phyloP scores from a whole-genome alignment of 2,329 filamentous ascomycete genomes.

The Fusarium illudens region DNA sequence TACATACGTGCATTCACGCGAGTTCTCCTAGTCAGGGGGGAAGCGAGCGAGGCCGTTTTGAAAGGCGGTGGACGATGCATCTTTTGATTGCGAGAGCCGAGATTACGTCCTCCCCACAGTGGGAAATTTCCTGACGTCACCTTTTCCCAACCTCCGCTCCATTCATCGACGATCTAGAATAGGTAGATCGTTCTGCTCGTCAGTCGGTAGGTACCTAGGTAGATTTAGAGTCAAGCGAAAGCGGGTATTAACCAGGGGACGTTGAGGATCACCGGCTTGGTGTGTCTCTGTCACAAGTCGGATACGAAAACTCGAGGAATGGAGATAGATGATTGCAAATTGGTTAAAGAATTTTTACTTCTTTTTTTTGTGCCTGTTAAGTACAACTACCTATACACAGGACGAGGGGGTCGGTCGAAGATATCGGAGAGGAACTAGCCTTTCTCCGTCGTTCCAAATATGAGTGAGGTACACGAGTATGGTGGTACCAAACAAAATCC shows the following conservation, averaged over 20 bases:
- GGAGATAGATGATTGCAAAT: constrained; percentile 19
- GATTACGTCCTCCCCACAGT: constrained; percentile 36
- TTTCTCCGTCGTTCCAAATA: constrained; percentile 35
- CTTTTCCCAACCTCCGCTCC: constrained; percentile 4
- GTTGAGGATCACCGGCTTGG: too few species aligned
- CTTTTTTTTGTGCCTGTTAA: constrained; percentile 50
- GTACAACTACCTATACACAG: constrained; percentile 52
- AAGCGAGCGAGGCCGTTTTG: constrained; percentile 3
- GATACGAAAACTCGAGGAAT: neutral
- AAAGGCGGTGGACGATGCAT: constrained; percentile 7
- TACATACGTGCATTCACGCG: constrained; percentile 4
- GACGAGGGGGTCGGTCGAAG: constrained; percentile 38
- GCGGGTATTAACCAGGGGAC: constrained; percentile 1
- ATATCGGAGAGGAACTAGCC: constrained; percentile 27
- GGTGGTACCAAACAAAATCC: constrained; percentile 35
- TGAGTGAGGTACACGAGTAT: constrained; percentile 27
- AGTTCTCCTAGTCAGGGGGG: constrained; percentile 35
- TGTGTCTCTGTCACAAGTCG: too few species aligned
- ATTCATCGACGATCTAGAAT: constrained; percentile 35
- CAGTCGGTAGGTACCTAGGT: too few species aligned
- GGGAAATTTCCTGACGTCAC: constrained; percentile 39
- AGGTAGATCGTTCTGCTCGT: constrained; percentile 17
- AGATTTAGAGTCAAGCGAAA: constrained; percentile 3
- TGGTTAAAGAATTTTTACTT: constrained; percentile 46
- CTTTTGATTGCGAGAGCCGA: constrained; percentile 21